phyloP scores from a whole-genome alignment of 805 yeast species.

The Cyberlindnera suaveolens region DNA sequence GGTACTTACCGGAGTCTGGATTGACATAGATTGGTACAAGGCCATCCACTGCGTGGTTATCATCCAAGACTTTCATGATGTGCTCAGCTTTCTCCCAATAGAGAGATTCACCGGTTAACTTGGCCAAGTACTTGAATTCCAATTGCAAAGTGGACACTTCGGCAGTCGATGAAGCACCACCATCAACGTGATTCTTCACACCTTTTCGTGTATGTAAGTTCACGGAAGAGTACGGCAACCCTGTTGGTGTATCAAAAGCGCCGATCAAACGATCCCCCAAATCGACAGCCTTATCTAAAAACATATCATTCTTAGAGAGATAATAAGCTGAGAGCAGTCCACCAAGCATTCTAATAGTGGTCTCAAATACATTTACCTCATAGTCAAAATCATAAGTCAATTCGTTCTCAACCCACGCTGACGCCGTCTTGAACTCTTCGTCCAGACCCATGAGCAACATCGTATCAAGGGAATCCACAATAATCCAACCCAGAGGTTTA shows the following conservation, averaged over 20 bases:
- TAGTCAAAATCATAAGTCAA: conserved; percentile 67
- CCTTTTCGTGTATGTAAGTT: conserved; percentile 65
- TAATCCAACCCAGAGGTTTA: conserved; percentile 85
- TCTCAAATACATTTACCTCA: conserved; percentile 79
- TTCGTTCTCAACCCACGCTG: conserved; percentile 67
- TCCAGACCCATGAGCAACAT: conserved; percentile 60
- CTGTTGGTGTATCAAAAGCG: conserved; percentile 59
- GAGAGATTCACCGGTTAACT: conserved; percentile 68
- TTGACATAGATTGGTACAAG: conserved; percentile 75
- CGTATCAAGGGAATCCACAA: conserved; percentile 84
- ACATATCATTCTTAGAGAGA: conserved; percentile 60
- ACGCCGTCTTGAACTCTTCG: conserved; percentile 57
- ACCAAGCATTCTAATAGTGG: conserved; percentile 93
- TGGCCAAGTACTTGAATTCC: conserved; percentile 78
- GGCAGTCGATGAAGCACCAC: conserved; percentile 83
- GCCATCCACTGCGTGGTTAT: conserved; percentile 61
- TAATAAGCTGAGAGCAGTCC: conserved; percentile 83
- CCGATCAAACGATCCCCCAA: conserved; percentile 69
- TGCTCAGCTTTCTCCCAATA: conserved; percentile 79
- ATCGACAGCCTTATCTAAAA: conserved; percentile 70
- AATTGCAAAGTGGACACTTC: conserved; percentile 84
- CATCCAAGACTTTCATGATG: conserved; percentile 64
- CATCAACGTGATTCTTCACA: conserved; percentile 51
- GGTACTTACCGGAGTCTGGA: conserved; percentile 68
- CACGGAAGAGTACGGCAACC: conserved; percentile 75